phyloP scores from a whole-genome alignment of 1,284 basidiomycete genomes.

The Gymnopus androsaceus region DNA sequence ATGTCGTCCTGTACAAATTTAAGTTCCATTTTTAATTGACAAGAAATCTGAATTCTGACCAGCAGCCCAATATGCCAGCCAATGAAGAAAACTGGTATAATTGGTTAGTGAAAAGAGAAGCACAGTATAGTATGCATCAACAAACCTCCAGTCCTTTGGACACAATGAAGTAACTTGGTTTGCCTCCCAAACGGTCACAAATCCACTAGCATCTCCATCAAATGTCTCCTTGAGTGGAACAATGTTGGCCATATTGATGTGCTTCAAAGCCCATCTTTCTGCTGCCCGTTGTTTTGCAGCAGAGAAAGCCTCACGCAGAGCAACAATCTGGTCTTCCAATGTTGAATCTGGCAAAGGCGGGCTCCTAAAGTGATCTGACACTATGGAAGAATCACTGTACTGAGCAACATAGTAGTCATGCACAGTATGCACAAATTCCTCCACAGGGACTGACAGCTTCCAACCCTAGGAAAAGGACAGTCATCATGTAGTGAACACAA shows the following conservation, averaged over 20 bases:
- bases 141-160: slow-evolving; percentile 15
- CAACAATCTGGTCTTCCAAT: neutral
- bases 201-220: slow-evolving; percentile 16
- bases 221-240: slow-evolving; percentile 10
- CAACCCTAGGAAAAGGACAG: slow-evolving; percentile 15
- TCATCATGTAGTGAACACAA: neutral
- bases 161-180: slow-evolving; percentile 9
- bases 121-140: neutral
- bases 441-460: slow-evolving; percentile 11
- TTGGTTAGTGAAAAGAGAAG: too few relatives aligned
- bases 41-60: slow-evolving; percentile 10
- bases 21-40: too few relatives aligned
- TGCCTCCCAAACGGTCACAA: slow-evolving; percentile 16
- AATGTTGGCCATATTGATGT: slow-evolving; percentile 13
- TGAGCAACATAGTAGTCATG: slow-evolving; percentile 16
- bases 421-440: slow-evolving; percentile 12
- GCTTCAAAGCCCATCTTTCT: slow-evolving; percentile 18
- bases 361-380: slow-evolving; percentile 4
- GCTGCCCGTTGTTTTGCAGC: slow-evolving; percentile 10
- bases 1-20: slow-evolving; percentile 16
- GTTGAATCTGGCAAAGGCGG: neutral
- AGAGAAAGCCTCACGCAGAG: neutral
- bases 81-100: slow-evolving; percentile 11
- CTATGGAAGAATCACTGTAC: neutral
- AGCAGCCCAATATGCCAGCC: slow-evolving; percentile 19